Evolutionary conservation across 2,329 filamentous ascomycete genomes (phyloP).

Genomic region (Venturia effusa): DNA sequence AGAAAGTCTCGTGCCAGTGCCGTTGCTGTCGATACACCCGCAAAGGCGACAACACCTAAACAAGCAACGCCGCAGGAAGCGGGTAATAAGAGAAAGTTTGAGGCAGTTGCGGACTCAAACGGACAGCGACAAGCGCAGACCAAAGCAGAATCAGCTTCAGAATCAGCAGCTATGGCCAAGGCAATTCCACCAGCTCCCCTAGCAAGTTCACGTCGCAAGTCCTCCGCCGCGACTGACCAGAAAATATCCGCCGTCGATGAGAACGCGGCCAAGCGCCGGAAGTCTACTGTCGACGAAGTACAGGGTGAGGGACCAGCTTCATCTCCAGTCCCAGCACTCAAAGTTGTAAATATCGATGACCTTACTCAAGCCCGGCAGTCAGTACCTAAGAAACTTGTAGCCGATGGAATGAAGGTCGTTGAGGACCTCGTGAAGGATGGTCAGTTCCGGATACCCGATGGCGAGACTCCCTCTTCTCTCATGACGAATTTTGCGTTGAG

Average conservation of each 20-base stretch:
- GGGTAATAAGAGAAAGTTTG: slow-evolving; percentile 7
- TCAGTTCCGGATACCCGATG: slow-evolving; percentile 51
- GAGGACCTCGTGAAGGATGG: slow-evolving; percentile 55
- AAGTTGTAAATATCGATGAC: slow-evolving; percentile 29
- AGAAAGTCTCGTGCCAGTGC: slow-evolving; percentile 56
- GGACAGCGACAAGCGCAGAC: slow-evolving; percentile 22
- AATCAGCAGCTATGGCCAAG: slow-evolving; percentile 1
- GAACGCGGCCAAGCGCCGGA: slow-evolving; percentile 23
- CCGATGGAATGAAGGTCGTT: slow-evolving; percentile 56
- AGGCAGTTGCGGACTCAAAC: slow-evolving; percentile 2
- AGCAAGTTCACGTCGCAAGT: slow-evolving; percentile 7
- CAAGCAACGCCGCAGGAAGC: not conserved
- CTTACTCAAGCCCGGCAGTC: slow-evolving; percentile 57
- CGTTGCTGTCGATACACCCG: slow-evolving; percentile 34
- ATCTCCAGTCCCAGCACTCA: not conserved
- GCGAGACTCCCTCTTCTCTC: slow-evolving; percentile 50
- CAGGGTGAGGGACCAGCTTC: slow-evolving; percentile 6
- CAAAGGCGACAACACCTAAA: slow-evolving; percentile 22
- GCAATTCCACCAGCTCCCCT: slow-evolving; percentile 4
- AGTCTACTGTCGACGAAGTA: slow-evolving; percentile 17
- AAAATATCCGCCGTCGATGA: slow-evolving; percentile 13
- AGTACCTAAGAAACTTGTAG: slow-evolving; percentile 59
- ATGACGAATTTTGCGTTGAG: slow-evolving; percentile 63
- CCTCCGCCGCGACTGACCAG: slow-evolving; percentile 1
- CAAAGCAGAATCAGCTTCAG: not conserved